Percentiles rank a stretch among this genome's conserved stretches.
Conservation (phyloP, 352 stramenopile genomes). For the Blastocystis sp. region DNA sequence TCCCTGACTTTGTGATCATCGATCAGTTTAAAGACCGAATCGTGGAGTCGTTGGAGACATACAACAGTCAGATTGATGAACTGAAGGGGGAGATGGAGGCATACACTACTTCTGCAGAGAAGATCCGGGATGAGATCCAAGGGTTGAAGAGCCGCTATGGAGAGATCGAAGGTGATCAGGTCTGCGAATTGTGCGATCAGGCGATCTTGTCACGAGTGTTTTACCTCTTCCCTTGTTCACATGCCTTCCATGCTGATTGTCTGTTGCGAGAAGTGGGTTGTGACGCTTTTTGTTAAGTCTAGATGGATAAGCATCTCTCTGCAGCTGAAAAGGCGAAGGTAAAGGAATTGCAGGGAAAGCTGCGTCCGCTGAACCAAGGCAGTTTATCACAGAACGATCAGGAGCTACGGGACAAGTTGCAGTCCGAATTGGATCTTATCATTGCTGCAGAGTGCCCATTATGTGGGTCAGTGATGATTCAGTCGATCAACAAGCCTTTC, state of each 20-base stretch:
- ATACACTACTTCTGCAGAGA: slow-evolving; percentile 78
- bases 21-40: slow-evolving; percentile 90
- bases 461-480: slow-evolving; percentile 87
- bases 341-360: slow-evolving; percentile 77
- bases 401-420: slow-evolving; percentile 75
- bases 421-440: slow-evolving; percentile 84
- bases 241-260: slow-evolving; percentile 83
- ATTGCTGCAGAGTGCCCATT: slow-evolving; percentile 86
- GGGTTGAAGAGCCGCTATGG: slow-evolving; percentile 76
- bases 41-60: slow-evolving; percentile 80
- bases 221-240: slow-evolving; percentile 85
- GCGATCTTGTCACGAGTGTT: slow-evolving; percentile 82
- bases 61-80: slow-evolving; percentile 81
- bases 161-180: slow-evolving; percentile 77
- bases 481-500: slow-evolving; percentile 82
- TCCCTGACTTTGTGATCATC: slow-evolving; percentile 87
- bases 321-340: slow-evolving; percentile 64
- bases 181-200: slow-evolving; percentile 78
- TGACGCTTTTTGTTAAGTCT: slow-evolving; percentile 76
- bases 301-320: slow-evolving; percentile 77
- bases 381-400: slow-evolving; percentile 69
- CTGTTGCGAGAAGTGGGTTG: slow-evolving; percentile 79
- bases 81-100: slow-evolving; percentile 85
- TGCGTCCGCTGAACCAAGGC: slow-evolving; percentile 71
- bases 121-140: slow-evolving; percentile 81